Percentiles rank a stretch among this genome's conserved stretches.
Conservation (phyloP, 805 yeast species). For the Myxozyma melibiosi region DNA sequence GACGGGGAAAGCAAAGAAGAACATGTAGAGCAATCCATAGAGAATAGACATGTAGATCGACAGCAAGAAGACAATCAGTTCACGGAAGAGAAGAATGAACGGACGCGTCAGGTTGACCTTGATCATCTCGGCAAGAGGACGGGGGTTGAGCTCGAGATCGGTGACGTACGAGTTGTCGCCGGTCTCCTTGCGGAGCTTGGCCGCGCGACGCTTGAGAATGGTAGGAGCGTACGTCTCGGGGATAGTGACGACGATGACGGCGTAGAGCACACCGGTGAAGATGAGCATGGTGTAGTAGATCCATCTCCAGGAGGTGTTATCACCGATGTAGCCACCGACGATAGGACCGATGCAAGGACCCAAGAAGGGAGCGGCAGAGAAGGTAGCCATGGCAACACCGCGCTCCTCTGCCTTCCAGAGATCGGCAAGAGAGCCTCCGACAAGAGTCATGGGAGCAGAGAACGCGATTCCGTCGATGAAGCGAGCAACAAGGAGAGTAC, state of each 20-base stretch:
- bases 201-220: conserved; percentile 54
- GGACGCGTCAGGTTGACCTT: conserved; percentile 76
- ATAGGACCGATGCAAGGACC: conserved; percentile 68
- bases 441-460: conserved; percentile 72
- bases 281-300: conserved; percentile 66
- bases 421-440: conserved; percentile 78
- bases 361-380: conserved; percentile 62
- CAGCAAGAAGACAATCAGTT: conserved; percentile 51
- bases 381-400: conserved; percentile 69
- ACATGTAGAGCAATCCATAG: conserved; percentile 59
- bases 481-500: conserved; percentile 65
- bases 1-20: conserved; percentile 64
- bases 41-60: conserved; percentile 52
- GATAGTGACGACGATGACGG: conserved; percentile 50
- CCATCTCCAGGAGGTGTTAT: conserved; percentile 71
- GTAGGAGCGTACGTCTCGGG: conserved; percentile 70
- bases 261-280: conserved; percentile 59
- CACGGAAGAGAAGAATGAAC: conserved; percentile 58
- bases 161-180: conserved; percentile 53
- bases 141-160: conserved; percentile 77
- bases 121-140: conserved; percentile 64
- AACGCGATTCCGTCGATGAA: conserved; percentile 73
- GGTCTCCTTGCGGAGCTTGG: conserved; percentile 53
- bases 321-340: conserved; percentile 60
- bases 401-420: conserved; percentile 64